Percentiles rank a stretch among this genome's conserved stretches.
Conservation (phyloP, 495 filamentous ascomycete species). For the Filosporella fistucella region DNA sequence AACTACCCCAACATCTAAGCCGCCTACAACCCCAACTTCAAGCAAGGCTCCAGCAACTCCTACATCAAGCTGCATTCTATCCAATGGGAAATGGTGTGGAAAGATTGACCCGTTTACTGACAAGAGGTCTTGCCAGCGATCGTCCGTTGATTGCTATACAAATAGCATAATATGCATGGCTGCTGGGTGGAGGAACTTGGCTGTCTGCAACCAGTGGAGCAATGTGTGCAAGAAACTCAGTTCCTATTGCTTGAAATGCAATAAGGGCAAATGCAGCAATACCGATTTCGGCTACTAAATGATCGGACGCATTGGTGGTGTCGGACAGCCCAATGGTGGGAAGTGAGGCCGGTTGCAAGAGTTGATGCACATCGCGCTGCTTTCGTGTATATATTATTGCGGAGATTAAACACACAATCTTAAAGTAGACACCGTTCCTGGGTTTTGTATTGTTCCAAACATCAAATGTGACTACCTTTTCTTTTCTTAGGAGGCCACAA, state of each 20-base stretch:
- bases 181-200: not conserved
- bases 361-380: too few relatives aligned
- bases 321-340: not conserved
- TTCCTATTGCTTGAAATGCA: slow-evolving; percentile 6
- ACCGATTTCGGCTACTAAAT: not conserved
- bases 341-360: too few relatives aligned
- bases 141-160: not conserved
- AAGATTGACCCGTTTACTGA: slow-evolving; percentile 2
- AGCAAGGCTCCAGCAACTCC: not conserved
- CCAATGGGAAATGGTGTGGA: slow-evolving; percentile 9
- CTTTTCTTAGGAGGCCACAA: too few relatives aligned
- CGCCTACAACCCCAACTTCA: slow-evolving; percentile 2
- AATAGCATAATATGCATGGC: not conserved
- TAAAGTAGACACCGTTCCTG: too few relatives aligned
- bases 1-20: not conserved
- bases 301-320: not conserved
- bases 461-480: too few relatives aligned
- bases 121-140: not conserved
- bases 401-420: too few relatives aligned
- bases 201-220: not conserved
- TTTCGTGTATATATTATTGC: too few relatives aligned
- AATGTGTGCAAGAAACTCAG: slow-evolving; percentile 1
- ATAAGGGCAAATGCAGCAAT: not conserved
- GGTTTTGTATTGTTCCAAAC: too few relatives aligned
- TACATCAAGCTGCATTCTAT: not conserved